Evolutionary conservation across 2,329 filamentous ascomycete genomes (phyloP).

Genomic region (Nectriaceae sp.): DNA sequence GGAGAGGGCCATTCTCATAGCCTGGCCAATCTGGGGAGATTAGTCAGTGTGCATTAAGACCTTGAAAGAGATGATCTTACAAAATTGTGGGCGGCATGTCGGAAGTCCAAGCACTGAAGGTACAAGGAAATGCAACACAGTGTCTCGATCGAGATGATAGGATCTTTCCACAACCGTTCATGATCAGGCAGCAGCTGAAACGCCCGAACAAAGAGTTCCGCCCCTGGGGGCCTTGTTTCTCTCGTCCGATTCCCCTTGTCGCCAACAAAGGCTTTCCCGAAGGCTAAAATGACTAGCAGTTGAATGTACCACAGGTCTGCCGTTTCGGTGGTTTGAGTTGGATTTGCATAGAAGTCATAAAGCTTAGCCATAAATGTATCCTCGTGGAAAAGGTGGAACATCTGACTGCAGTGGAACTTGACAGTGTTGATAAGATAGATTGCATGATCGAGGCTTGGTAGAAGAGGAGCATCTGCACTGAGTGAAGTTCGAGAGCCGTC

Average conservation of each 20-base stretch:
- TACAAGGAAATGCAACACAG: slow-evolving; percentile 55
- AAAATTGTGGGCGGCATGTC: slow-evolving; percentile 46
- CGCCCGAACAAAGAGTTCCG: slow-evolving; percentile 47
- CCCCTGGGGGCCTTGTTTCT: slow-evolving; percentile 44
- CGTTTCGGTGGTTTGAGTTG: slow-evolving; percentile 11
- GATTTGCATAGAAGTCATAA: slow-evolving; percentile 31
- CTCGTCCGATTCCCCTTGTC: slow-evolving; percentile 29
- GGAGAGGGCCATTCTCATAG: slow-evolving; percentile 49
- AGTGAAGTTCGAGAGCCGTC: slow-evolving; percentile 38
- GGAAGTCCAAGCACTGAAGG: slow-evolving; percentile 51
- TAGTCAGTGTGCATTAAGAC: not conserved
- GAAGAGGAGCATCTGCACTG: slow-evolving; percentile 16
- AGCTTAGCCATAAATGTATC: slow-evolving; percentile 44
- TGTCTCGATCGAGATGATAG: slow-evolving; percentile 49
- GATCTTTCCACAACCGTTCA: slow-evolving; percentile 41
- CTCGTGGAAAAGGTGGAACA: slow-evolving; percentile 55
- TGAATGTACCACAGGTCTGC: slow-evolving; percentile 52
- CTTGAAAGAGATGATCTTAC: too few relatives aligned
- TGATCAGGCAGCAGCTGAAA: slow-evolving; percentile 46
- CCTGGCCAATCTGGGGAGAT: slow-evolving; percentile 47
- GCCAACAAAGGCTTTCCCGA: slow-evolving; percentile 55
- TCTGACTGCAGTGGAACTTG: slow-evolving; percentile 53
- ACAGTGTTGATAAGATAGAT: slow-evolving; percentile 54
- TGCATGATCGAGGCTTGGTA: slow-evolving; percentile 55
- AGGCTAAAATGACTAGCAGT: slow-evolving; percentile 54